Base-by-base conservation (phyloP, 768 basidiomycete genomes). In the Hygrocybe punicea region DNA sequence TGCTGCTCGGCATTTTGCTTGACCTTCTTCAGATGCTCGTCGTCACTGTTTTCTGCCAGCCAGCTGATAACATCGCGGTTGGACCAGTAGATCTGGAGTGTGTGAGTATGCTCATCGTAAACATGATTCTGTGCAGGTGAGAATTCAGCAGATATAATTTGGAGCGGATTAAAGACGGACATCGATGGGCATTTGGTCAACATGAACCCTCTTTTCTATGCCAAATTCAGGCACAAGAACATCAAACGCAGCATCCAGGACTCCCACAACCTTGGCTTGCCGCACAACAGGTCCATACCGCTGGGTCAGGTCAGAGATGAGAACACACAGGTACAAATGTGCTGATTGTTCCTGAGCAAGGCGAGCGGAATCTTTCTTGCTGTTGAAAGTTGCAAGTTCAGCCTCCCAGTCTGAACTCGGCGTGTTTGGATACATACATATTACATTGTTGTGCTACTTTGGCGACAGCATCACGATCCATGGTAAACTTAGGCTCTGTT, bases 401-500 rank as follows among this genome's bases (percentile, higher is more conserved):
- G 44, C 53, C 40, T n/a, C 7, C 36, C n/a, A 3, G 40, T 23
- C 7, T 25, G 37, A 14, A 8, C 37, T 14, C 23, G 9, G 21
- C 40, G n/a, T 62, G 40, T 37, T 2, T 34, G 3, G 17, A 25
- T 6, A 74, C 87, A 46, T 68, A 95, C 91, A 96, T 95, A 68
- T 98, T 98, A 72, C 95, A 98, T 67, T 98, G 94, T 68, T 98
- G 96, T 44, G 97, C 96, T 19, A 97, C 84, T 74, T 98, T 98
- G 24, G 95, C 93, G 34, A 98, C 94, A 56, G 94, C 90, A 71
- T 98, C 97, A 60, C 95, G 89, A 67, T 99, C 97, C 92, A 98
- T 94, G 36, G 84, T 84, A 73, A 99, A 98, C 73, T 95, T 96
- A 51, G 84, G 78, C 16, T 96, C 95, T n/a, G 72, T 82, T 79